Evolutionary conservation across 192 early-diverging fungal genomes (phyloP).

Genomic region (Gamsiella multidivaricata): DNA sequence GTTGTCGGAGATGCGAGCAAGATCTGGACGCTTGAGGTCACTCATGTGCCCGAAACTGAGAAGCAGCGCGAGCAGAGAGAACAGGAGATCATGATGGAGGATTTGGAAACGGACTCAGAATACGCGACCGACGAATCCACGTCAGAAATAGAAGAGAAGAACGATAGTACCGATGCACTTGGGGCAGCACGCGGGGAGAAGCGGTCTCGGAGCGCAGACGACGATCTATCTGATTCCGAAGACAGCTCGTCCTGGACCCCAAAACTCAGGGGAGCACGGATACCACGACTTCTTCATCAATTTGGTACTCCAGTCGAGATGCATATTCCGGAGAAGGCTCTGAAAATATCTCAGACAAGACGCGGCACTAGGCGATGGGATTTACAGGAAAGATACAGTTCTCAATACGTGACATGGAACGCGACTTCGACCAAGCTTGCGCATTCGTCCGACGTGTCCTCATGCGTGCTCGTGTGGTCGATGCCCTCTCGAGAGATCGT

Average conservation of each 20-base stretch:
- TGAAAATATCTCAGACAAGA: constrained; percentile 3
- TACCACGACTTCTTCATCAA: constrained; percentile 22
- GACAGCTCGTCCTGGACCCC: neutral
- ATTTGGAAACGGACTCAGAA: constrained; percentile 10
- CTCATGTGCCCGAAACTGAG: constrained; percentile 33
- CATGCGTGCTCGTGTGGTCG: constrained; percentile 58
- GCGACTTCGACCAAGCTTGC: constrained; percentile 58
- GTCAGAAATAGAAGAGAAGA: constrained; percentile 7
- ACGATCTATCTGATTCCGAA: constrained; percentile 1
- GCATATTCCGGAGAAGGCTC: constrained; percentile 12
- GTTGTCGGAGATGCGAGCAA: constrained; percentile 57
- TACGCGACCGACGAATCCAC: constrained; percentile 19
- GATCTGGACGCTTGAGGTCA: constrained; percentile 49
- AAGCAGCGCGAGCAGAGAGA: constrained; percentile 5
- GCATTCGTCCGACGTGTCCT: constrained; percentile 59
- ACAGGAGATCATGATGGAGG: neutral
- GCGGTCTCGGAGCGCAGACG: neutral
- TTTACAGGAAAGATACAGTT: constrained; percentile 19
- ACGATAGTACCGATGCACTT: neutral
- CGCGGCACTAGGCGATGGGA: neutral
- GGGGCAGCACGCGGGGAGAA: neutral
- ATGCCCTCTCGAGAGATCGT: constrained; percentile 52
- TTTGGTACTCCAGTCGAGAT: constrained; percentile 28
- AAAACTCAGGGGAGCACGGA: neutral
- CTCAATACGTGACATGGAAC: constrained; percentile 63